A percentile compares a stretch with the other conserved stretches of the same genome.
phyloP scores from a whole-genome alignment of 306 rosid species.

The Vachellia collinsii region DNA sequence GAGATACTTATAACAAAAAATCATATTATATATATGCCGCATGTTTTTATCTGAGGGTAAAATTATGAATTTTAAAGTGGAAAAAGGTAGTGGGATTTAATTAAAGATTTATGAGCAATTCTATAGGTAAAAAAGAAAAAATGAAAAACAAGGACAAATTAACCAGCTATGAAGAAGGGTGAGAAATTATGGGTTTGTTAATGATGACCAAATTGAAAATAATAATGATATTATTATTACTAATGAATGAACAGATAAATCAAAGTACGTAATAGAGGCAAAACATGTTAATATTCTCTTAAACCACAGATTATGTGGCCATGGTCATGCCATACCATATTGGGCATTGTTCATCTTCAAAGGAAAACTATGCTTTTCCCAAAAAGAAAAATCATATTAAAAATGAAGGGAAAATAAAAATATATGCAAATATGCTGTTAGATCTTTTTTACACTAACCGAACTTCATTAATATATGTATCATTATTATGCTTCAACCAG shows the following conservation, averaged over 20 bases:
- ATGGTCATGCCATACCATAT: conserved; percentile 30
- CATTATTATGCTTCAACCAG: conserved; percentile 49
- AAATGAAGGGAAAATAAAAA: background rate
- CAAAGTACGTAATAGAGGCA: background rate
- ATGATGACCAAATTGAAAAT: conserved; percentile 14
- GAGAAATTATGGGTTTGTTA: background rate
- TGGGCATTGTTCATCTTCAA: conserved; percentile 38
- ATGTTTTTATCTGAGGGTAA: background rate
- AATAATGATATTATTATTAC: too few species aligned
- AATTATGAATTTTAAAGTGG: background rate
- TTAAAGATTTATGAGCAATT: background rate
- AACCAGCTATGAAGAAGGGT: background rate
- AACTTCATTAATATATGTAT: conserved; percentile 39
- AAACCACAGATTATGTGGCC: conserved; percentile 11
- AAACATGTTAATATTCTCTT: background rate
- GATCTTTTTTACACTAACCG: conserved; percentile 47
- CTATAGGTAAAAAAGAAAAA: background rate
- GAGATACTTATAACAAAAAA: background rate
- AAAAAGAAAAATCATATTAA: background rate
- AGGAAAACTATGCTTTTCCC: background rate
- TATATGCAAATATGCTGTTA: background rate
- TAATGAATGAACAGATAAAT: background rate
- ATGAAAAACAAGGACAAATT: background rate
- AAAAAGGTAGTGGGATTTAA: background rate
- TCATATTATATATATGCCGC: background rate